Base-by-base conservation (phyloP, 2,329 filamentous ascomycete genomes). In the Colletotrichum sansevieriae region DNA sequence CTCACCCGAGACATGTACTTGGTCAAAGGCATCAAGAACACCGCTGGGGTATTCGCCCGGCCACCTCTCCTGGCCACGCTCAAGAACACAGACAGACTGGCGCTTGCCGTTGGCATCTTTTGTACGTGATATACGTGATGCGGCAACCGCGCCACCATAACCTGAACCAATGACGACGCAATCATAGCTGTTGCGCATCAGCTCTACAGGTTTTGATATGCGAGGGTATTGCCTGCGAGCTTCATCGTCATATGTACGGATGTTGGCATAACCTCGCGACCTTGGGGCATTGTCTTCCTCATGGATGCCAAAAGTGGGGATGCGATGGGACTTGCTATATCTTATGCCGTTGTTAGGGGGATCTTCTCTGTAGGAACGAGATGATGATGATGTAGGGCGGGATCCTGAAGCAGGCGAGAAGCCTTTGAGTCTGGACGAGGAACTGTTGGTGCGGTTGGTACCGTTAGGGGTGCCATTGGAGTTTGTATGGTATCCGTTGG, bases 131-230 rank as follows among this genome's bases (percentile, higher is more conserved):
- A 91, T 88, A 11, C 89, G 83, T 22, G 88, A 87, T 0, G 90
- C 90, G 3, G 90, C 90, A 20, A 92, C 86, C 25, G 85, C 87
- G 44, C 88, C 90, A 25, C 90, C 90, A 75, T 92, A 92, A 1
- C 90, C 90, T 10, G 89, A 91, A 1, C 90, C 90, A 65, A 92
- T 87, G 35, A 92, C 88, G 11, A 92, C 84, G 44, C 86, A 86
- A 77, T 92, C 90, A 72, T 92, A 92, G 7, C 79, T 79, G 63
- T 80, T 79, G 29, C 84, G 82, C 75, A 91, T 84, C 29, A 89
- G 78, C 74, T 89, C 85, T 12, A 90, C 83, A 0, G 86, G 83
- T 67, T 83, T 85, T 22, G 86, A 87, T 67, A 90, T 84, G 1
- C 87, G 82, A 1, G 87, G 87, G 69, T 84, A 88, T 20, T 72